Percentiles rank a stretch among this genome's conserved stretches.
Evolutionary conservation across 805 yeast species (phyloP).

Genomic region (Ogataea polymorpha): DNA sequence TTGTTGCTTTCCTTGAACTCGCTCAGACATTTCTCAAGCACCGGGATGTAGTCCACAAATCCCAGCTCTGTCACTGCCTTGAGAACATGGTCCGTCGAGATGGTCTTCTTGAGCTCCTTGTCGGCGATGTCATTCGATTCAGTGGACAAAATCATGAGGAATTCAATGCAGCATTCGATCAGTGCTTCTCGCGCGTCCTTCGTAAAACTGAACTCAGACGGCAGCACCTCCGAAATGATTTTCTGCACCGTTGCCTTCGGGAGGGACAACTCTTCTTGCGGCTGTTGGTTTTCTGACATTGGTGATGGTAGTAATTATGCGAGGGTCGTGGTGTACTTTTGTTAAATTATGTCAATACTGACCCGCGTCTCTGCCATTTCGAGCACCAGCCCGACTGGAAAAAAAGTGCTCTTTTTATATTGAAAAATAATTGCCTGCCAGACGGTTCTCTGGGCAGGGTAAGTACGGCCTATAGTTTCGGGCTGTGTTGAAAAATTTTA

Average conservation of each 20-base stretch:
- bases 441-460: not conserved
- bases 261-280: slow-evolving; percentile 35
- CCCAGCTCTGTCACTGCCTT: slow-evolving; percentile 87
- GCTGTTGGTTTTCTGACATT: slow-evolving; percentile 23
- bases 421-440: not conserved
- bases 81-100: slow-evolving; percentile 93
- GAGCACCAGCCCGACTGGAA: slow-evolving; percentile 3
- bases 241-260: slow-evolving; percentile 89
- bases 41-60: slow-evolving; percentile 77
- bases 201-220: slow-evolving; percentile 81
- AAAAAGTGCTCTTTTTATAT: slow-evolving; percentile 5
- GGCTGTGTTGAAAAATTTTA: slow-evolving; percentile 20
- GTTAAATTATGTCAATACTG: slow-evolving; percentile 1
- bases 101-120: slow-evolving; percentile 92
- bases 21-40: slow-evolving; percentile 70
- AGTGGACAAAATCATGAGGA: slow-evolving; percentile 89
- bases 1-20: slow-evolving; percentile 89
- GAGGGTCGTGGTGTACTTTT: not conserved
- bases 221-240: slow-evolving; percentile 84
- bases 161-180: slow-evolving; percentile 94
- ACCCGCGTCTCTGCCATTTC: slow-evolving; percentile 14
- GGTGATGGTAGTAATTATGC: not conserved
- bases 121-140: slow-evolving; percentile 96
- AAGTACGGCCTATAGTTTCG: not conserved
- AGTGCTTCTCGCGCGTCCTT: slow-evolving; percentile 94